Evolutionary conservation across 2,329 filamentous ascomycete genomes (phyloP), one percentile per base, ranked within the genome.

Genomic region (Fusarium odoratissimum): DNA sequence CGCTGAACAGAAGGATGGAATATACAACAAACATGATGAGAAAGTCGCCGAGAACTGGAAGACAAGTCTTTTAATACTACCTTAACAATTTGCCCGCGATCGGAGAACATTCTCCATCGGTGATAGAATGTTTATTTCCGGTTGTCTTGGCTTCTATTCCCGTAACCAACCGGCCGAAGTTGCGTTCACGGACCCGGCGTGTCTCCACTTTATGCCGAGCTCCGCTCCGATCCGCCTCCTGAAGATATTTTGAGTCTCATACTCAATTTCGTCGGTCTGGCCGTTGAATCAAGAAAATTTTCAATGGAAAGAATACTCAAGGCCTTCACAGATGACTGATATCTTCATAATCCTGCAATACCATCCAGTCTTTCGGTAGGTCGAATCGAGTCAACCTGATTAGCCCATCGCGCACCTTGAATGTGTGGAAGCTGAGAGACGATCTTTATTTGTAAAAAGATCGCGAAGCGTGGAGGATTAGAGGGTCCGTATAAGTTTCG

Each of bases 61-160:
- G 52, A 35, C 33, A 68, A 55, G 33, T 45, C 64, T 61, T 77
- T 74, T 68, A 69, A 54, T 62, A 64, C 62, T 30, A 59, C 58
- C 45, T 44, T 44, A 28, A 60, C 14, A 49, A 58, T 57, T 57
- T 66, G 59, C 58, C 71, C 70, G 75, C 74, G 74, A 75, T 77
- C 74, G 67, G 73, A 74, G 58, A 46, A 60, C 46, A 58, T 40
- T 67, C 31, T 59, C 61, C 48, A 62, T 74, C 19, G 14, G 60
- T n/a, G 12, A 59, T 49, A 56, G 16, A 54, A 41, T 41, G 16
- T 25, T 66, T 74, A 76, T 77, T 76, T 54, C 75, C 72, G 72
- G 8, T 14, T 41, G 13, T 40, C 31, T 21, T 51, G 37, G 35
- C 33, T 37, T 54, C 73, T 77, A 77, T 77, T 77, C 31, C 75